Conservation (phyloP, 164 flowering plant species). For the Litsea cubeba region DNA sequence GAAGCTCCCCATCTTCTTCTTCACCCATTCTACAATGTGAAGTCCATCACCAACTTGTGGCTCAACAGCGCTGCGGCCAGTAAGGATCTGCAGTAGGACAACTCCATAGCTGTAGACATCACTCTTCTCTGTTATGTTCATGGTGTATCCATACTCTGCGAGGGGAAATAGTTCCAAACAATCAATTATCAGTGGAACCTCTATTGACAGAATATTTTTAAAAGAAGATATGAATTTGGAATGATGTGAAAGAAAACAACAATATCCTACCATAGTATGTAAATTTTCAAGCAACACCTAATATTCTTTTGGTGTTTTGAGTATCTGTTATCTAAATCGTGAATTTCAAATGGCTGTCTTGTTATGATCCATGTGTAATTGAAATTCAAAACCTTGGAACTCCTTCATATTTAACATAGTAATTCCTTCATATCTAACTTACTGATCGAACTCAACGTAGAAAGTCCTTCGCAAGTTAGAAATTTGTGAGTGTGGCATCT, state of each 20-base stretch:
- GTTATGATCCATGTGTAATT: no score
- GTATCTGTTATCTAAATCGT: no score
- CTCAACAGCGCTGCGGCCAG: slow-evolving; percentile 78
- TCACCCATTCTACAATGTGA: slow-evolving; percentile 98
- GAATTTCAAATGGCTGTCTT: background rate
- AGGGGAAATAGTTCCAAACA: background rate
- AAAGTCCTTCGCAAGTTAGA: no score
- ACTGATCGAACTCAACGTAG: background rate
- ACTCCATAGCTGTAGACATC: slow-evolving; percentile 98
- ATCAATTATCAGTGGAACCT: background rate
- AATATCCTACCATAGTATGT: no score
- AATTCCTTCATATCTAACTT: background rate
- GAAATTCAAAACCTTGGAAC: no score
- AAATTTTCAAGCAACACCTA: background rate
- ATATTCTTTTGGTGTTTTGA: background rate
- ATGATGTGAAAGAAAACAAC: background rate
- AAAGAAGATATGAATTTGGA: background rate
- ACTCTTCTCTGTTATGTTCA: slow-evolving; percentile 97
- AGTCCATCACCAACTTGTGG: slow-evolving; percentile 62
- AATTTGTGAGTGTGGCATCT: no score
- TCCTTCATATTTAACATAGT: background rate
- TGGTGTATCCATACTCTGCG: slow-evolving; percentile 94
- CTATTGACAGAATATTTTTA: background rate
- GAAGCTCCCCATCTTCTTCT: slow-evolving; percentile 84
- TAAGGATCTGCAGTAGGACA: slow-evolving; percentile 77